Evolutionary conservation across 345 rosid genomes (phyloP).

Genomic region (Brassica nigra): DNA sequence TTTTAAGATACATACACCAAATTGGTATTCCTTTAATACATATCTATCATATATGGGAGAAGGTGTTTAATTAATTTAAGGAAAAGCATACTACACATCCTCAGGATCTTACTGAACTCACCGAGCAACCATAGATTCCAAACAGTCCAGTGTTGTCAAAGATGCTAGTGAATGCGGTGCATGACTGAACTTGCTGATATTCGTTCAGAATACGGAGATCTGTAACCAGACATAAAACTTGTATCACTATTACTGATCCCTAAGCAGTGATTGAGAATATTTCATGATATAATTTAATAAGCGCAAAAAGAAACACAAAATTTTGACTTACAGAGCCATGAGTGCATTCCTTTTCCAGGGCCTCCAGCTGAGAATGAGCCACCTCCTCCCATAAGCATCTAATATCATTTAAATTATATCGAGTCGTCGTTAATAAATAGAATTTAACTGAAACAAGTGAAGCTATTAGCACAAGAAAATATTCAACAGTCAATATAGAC

Average conservation of each 20-base stretch:
- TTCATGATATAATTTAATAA: background rate
- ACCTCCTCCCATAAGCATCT: conserved; percentile 99
- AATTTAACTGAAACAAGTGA: conserved; percentile 6
- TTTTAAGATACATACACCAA: background rate
- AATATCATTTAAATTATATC: conserved; percentile 11
- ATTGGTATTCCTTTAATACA: background rate
- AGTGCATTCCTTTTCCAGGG: conserved; percentile 98
- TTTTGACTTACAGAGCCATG: conserved; percentile 76
- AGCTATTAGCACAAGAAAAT: background rate
- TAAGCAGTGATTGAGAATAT: background rate
- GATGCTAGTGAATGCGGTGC: conserved; percentile 76
- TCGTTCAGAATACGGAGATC: conserved; percentile 64
- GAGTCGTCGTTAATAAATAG: background rate
- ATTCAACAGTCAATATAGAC: conserved; percentile 8
- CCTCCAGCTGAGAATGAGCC: conserved; percentile 98
- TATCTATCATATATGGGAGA: background rate
- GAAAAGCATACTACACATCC: background rate
- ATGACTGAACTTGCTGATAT: conserved; percentile 61
- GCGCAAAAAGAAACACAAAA: background rate
- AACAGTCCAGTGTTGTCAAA: conserved; percentile 67
- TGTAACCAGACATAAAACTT: conserved; percentile 37
- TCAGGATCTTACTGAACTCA: conserved; percentile 38
- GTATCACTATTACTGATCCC: conserved; percentile 6
- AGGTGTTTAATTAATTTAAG: no score
- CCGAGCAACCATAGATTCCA: conserved; percentile 77